Percentiles rank a stretch among this genome's conserved stretches.
Conservation (phyloP, 2,329 filamentous ascomycete genomes). For the Stromatinia cepivora region DNA sequence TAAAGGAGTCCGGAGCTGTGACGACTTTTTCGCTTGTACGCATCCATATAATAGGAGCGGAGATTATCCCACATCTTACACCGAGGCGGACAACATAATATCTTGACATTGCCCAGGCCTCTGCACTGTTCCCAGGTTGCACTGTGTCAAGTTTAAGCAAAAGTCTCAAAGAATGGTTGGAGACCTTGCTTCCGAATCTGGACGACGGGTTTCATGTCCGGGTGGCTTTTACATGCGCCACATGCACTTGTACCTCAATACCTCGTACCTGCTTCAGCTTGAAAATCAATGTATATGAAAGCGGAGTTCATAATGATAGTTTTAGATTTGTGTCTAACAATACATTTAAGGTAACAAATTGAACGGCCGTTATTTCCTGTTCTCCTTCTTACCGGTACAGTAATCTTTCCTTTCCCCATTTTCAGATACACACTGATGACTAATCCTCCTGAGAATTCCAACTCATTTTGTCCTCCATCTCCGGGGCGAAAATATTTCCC, state of each 20-base stretch:
- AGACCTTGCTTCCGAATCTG: neutral
- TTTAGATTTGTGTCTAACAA: neutral
- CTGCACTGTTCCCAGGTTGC: neutral
- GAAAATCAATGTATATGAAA: neutral
- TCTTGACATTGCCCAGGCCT: neutral
- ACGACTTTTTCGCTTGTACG: constrained; percentile 4
- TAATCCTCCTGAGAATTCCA: neutral
- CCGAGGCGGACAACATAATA: neutral
- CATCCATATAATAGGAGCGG: constrained; percentile 15
- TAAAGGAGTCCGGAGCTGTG: constrained; percentile 21
- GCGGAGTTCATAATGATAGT: neutral
- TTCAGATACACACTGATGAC: neutral
- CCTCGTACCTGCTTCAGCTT: neutral
- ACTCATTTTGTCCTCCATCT: neutral
- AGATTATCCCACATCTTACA: neutral
- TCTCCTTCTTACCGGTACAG: neutral
- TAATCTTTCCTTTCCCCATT: neutral
- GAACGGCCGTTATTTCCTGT: neutral
- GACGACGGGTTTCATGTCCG: constrained; percentile 9
- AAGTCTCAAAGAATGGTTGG: neutral
- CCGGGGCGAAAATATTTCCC: neutral
- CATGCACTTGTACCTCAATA: neutral
- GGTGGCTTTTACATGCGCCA: neutral
- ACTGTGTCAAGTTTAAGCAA: neutral
- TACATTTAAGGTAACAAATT: neutral